Percentiles rank a stretch among this genome's conserved stretches.
Evolutionary conservation across 75 land plant genomes (phyloP).

Genomic region (Selaginella moellendorffii): DNA sequence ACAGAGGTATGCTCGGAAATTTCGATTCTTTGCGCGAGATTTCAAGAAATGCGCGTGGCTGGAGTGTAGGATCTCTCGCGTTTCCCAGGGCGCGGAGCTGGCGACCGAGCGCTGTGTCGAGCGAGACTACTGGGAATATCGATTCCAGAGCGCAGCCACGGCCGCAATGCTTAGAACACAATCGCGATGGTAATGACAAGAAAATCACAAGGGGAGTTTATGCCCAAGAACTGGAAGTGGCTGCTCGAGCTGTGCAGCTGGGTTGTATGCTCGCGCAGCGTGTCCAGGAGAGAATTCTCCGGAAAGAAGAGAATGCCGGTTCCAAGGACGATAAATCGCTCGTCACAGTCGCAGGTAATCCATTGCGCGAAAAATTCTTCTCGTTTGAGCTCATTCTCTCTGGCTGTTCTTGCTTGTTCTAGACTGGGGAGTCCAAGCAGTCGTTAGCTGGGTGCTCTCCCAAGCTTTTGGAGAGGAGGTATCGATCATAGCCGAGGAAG

Average conservation of each 20-base stretch:
- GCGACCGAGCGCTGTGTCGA: neutral
- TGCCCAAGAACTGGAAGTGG: conserved; percentile 48
- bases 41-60: neutral
- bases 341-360: conserved; percentile 87
- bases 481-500: conserved; percentile 83
- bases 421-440: conserved; percentile 96
- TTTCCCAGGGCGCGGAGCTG: neutral
- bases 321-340: conserved; percentile 68
- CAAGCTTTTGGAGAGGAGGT: conserved; percentile 39
- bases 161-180: neutral
- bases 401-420: conserved; percentile 13
- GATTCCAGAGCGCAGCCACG: too few species aligned
- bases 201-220: conserved; percentile 10
- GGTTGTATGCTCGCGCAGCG: conserved; percentile 65
- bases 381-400: too few species aligned
- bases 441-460: conserved; percentile 69
- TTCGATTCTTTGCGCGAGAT: neutral
- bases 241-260: conserved; percentile 66
- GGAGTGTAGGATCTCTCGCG: neutral
- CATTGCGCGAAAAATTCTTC: too few species aligned
- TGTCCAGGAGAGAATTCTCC: conserved; percentile 49
- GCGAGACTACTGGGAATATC: too few species aligned
- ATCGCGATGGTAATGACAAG: neutral
- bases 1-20: neutral
- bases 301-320: conserved; percentile 28